These are phyloP conservation scores for Pseudocercospora macadamiae DNA, from an alignment of 2,329 filamentous ascomycete genomes.

Conservation along the genomic window DNA sequence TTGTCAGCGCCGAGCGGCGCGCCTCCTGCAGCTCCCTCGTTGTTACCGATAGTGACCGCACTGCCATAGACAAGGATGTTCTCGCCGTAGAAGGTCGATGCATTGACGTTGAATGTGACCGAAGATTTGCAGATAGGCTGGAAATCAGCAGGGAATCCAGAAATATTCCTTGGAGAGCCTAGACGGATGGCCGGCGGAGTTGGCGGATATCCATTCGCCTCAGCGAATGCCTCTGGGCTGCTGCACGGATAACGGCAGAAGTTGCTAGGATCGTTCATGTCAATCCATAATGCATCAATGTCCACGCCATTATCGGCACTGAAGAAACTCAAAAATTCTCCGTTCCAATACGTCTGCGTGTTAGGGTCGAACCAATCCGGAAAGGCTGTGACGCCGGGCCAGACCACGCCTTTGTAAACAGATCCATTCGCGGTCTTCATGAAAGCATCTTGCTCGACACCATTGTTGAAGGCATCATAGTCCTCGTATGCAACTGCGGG, in stretches of 20 bases:
- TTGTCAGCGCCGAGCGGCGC: conserved; percentile 35
- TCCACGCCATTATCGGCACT: conserved; percentile 65
- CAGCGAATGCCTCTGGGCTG: conserved; percentile 42
- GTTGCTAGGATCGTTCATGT: conserved; percentile 65
- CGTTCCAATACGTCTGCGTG: conserved; percentile 69
- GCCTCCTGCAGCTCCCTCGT: conserved; percentile 31
- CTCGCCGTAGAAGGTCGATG: conserved; percentile 39
- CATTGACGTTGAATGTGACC: conserved; percentile 40
- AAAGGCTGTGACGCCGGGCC: conserved; percentile 62
- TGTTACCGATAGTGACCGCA: conserved; percentile 36
- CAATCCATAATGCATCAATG: conserved; percentile 74
- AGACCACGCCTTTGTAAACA: conserved; percentile 67
- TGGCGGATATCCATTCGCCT: conserved; percentile 58
- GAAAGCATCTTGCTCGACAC: conserved; percentile 60
- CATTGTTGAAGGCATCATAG: conserved; percentile 63
- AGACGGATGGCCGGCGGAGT: conserved; percentile 63
- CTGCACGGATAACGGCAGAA: conserved; percentile 52
- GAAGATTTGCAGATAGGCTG: conserved; percentile 55
- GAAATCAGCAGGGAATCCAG: conserved; percentile 70
- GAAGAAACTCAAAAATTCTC: conserved; percentile 69
- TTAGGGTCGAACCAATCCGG: conserved; percentile 73
- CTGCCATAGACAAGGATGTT: conserved; percentile 40
- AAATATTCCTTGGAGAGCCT: conserved; percentile 64
- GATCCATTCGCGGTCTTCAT: conserved; percentile 58
- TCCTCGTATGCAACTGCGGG: conserved; percentile 58